Evolutionary conservation across 768 basidiomycete genomes (phyloP).

Genomic region (Termitomyces sp.): DNA sequence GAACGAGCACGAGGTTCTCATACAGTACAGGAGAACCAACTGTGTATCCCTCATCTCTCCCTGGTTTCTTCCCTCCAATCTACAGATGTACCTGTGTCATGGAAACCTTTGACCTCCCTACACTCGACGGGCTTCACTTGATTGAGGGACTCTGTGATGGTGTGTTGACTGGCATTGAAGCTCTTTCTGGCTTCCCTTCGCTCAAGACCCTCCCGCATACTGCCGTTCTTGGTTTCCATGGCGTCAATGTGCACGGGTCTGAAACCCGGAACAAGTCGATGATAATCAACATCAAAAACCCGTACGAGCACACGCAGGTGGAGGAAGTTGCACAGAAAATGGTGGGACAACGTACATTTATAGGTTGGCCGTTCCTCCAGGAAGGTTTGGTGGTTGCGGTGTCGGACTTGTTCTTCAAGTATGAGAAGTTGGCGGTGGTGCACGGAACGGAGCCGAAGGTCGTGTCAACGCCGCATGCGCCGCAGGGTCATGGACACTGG

Average conservation of each 20-base stretch:
- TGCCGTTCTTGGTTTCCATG: conserved; percentile 73
- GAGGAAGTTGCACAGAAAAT: conserved; percentile 71
- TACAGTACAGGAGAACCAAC: conserved; percentile 61
- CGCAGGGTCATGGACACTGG: conserved; percentile 68
- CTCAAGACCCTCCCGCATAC: conserved; percentile 83
- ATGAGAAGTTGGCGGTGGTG: conserved; percentile 62
- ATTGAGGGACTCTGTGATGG: conserved; percentile 86
- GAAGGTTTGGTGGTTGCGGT: conserved; percentile 86
- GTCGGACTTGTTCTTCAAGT: conserved; percentile 83
- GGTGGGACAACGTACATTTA: conserved; percentile 72
- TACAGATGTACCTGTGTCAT: conserved; percentile 72
- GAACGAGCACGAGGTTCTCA: conserved; percentile 74
- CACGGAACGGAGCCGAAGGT: conserved; percentile 48
- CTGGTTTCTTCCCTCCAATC: conserved; percentile 91
- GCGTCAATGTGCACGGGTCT: conserved; percentile 88
- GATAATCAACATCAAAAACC: conserved; percentile 79
- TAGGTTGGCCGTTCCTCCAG: conserved; percentile 92
- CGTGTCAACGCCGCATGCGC: conserved; percentile 68
- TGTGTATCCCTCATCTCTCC: conserved; percentile 84
- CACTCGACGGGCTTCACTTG: conserved; percentile 77
- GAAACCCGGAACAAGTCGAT: conserved; percentile 93
- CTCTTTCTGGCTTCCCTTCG: conserved; percentile 95
- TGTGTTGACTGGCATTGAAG: conserved; percentile 76
- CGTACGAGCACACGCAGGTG: conserved; percentile 57
- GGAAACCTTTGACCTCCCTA: conserved; percentile 86